These are phyloP conservation scores for Vinca minor DNA, from an alignment of 257 asterid genomes.

Conservation along the genomic window DNA sequence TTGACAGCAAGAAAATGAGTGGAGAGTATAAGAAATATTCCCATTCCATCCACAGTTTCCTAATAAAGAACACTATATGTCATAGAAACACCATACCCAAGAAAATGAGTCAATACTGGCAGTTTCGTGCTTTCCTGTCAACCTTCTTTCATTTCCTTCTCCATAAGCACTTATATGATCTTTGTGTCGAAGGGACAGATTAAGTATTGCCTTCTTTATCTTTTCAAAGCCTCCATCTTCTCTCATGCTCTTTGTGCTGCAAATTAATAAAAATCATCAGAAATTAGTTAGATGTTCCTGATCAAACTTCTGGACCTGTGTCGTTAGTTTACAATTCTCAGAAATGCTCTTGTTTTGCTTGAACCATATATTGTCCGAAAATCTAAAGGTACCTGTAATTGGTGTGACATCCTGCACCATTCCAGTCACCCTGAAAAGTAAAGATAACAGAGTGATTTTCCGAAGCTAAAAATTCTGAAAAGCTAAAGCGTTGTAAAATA, in stretches of 20 bases:
- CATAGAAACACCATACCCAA: slow-evolving; percentile 51
- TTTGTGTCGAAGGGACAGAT: slow-evolving; percentile 85
- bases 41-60: background rate
- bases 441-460: slow-evolving; percentile 11
- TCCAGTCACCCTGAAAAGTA: slow-evolving; percentile 86
- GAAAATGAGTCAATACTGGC: slow-evolving; percentile 78
- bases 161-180: slow-evolving; percentile 97
- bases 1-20: background rate
- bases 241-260: slow-evolving; percentile 90
- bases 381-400: slow-evolving; percentile 58
- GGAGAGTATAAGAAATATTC: background rate
- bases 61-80: background rate
- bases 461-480: background rate
- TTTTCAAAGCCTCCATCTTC: slow-evolving; percentile 92
- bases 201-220: slow-evolving; percentile 89
- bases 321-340: background rate
- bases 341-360: too few species aligned
- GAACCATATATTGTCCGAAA: background rate
- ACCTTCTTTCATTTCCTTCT: slow-evolving; percentile 93
- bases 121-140: slow-evolving; percentile 97
- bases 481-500: slow-evolving; percentile 1
- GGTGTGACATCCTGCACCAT: slow-evolving; percentile 95
- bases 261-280: slow-evolving; percentile 7
- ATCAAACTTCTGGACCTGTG: background rate
- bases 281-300: background rate